Evolutionary conservation across 78 protist genomes (phyloP).

Genomic region (Dictyostelium capitatum): DNA sequence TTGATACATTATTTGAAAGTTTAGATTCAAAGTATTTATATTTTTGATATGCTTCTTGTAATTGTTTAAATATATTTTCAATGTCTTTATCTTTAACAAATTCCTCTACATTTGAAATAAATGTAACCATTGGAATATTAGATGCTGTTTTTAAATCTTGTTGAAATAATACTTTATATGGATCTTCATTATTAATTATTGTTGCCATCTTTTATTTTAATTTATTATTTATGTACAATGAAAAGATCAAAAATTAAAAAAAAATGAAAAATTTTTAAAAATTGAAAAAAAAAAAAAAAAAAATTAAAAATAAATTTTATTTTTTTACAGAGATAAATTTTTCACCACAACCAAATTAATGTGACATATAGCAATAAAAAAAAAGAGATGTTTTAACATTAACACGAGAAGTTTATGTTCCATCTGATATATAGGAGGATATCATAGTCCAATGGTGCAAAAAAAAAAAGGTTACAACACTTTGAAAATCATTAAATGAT

Average conservation of each 20-base stretch:
- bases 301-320: too few relatives aligned
- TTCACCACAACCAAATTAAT: too few relatives aligned
- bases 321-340: too few relatives aligned
- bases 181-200: neutral
- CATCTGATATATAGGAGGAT: too few relatives aligned
- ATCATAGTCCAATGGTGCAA: too few relatives aligned
- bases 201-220: neutral
- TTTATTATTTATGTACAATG: neutral
- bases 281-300: neutral
- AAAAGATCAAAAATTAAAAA: neutral
- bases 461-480: too few relatives aligned
- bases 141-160: conserved; percentile 46
- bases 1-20: conserved; percentile 41
- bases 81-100: conserved; percentile 67
- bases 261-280: neutral
- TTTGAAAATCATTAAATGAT: too few relatives aligned
- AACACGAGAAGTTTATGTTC: too few relatives aligned
- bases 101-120: conserved; percentile 66
- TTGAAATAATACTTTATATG: conserved; percentile 55
- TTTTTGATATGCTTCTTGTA: conserved; percentile 64
- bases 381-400: too few relatives aligned
- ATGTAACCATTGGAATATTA: conserved; percentile 58
- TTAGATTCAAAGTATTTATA: conserved; percentile 72
- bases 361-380: too few relatives aligned
- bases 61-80: conserved; percentile 47